These are phyloP conservation scores for Suillus alpinus DNA, from an alignment of 768 basidiomycete genomes.

Conservation along the genomic window DNA sequence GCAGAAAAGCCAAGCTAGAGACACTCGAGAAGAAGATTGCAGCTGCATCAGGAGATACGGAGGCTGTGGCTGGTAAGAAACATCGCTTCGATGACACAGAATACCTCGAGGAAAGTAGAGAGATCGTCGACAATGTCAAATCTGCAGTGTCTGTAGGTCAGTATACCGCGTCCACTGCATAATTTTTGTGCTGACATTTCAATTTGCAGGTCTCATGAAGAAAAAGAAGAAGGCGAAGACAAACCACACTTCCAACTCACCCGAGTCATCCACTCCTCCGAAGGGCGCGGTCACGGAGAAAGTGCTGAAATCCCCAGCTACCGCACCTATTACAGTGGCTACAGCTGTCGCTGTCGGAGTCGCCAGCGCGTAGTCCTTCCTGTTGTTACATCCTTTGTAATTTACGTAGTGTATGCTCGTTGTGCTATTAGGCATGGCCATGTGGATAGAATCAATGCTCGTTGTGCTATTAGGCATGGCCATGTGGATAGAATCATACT, in stretches of 20 bases:
- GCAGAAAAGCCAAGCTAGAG: constrained; percentile 80
- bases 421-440: too few species aligned
- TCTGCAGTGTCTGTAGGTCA: constrained; percentile 84
- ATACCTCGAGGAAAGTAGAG: constrained; percentile 87
- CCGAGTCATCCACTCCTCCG: constrained; percentile 22
- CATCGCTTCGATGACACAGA: constrained; percentile 90
- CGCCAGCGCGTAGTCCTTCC: constrained; percentile 3
- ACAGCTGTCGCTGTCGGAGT: constrained; percentile 14
- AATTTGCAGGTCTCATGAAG: constrained; percentile 62
- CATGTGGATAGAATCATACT: neutral
- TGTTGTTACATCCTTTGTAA: neutral
- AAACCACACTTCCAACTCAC: constrained; percentile 14
- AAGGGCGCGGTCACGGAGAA: constrained; percentile 5
- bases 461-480: too few species aligned
- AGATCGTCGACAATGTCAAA: constrained; percentile 89
- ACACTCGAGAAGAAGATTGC: constrained; percentile 75
- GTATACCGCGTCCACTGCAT: constrained; percentile 14
- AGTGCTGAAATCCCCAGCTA: constrained; percentile 3
- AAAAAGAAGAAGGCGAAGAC: constrained; percentile 72
- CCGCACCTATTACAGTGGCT: constrained; percentile 11
- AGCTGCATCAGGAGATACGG: constrained; percentile 37
- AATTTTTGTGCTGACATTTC: constrained; percentile 18
- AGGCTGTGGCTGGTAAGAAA: constrained; percentile 68
- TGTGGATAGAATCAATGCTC: neutral
- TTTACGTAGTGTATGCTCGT: neutral